Evolutionary conservation across 306 rosid species (phyloP).

Genomic region (Lathyrus oleraceus): DNA sequence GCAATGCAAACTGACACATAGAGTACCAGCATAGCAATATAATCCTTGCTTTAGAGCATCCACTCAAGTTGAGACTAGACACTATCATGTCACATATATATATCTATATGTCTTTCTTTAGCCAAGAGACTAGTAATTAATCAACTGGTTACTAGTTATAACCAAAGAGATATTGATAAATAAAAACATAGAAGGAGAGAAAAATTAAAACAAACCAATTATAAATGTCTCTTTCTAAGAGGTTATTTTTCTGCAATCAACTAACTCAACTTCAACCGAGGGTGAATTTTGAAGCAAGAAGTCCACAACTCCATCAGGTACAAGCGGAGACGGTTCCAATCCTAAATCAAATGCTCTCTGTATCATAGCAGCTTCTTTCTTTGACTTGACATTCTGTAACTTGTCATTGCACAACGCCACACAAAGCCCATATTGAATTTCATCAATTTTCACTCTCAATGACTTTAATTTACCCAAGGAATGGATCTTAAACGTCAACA

Average conservation of each 20-base stretch:
- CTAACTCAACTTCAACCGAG: conserved; percentile 6
- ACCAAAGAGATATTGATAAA: not conserved
- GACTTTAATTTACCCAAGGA: not conserved
- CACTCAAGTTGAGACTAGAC: not conserved
- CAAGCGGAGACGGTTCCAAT: not conserved
- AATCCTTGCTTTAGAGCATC: not conserved
- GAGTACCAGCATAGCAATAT: not conserved
- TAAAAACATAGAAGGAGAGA: not conserved
- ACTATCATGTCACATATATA: not conserved
- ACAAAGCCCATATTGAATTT: not conserved
- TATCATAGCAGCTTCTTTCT: not conserved
- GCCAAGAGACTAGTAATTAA: not conserved
- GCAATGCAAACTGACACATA: no score
- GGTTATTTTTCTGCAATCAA: not conserved
- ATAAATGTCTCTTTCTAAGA: not conserved
- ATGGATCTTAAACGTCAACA: not conserved
- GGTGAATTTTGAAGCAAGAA: conserved; percentile 31
- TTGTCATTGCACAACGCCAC: not conserved
- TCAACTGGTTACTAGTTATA: not conserved
- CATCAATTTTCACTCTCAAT: not conserved
- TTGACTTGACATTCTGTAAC: not conserved
- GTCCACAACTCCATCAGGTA: conserved; percentile 22
- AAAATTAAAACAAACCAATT: not conserved
- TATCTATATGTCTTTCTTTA: not conserved
- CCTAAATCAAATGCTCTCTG: not conserved